These are phyloP conservation scores for Pseudogymnoascus sp. DNA, from an alignment of 2,329 filamentous ascomycete genomes.

Conservation along the genomic window DNA sequence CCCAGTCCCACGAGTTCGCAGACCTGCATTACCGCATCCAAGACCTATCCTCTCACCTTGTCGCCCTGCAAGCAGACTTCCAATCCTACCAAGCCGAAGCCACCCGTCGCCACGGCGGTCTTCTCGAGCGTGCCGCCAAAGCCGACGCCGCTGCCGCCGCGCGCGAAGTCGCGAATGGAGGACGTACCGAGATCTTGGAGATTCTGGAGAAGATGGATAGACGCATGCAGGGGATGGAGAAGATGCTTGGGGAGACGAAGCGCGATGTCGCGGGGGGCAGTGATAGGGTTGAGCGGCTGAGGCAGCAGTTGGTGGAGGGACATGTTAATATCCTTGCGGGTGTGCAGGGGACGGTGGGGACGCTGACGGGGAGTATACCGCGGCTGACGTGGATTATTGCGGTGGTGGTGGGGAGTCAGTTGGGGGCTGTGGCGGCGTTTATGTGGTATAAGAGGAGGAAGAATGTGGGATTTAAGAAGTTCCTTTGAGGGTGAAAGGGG, in stretches of 20 bases:
- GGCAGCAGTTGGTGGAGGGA: not conserved
- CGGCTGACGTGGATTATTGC: constrained; percentile 12
- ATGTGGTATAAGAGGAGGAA: constrained; percentile 27
- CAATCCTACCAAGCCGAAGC: constrained; percentile 43
- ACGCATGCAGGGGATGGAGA: constrained; percentile 9
- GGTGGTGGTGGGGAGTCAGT: constrained; percentile 24
- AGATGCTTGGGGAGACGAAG: not conserved
- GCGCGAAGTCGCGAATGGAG: constrained; percentile 5
- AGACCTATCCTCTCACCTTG: constrained; percentile 59
- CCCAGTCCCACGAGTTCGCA: constrained; percentile 57
- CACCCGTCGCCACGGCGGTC: constrained; percentile 29
- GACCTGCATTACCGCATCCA: constrained; percentile 83
- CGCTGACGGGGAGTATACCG: constrained; percentile 4
- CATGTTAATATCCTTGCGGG: constrained; percentile 10
- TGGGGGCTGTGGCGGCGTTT: constrained; percentile 21
- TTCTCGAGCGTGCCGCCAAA: constrained; percentile 11
- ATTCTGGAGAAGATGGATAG: constrained; percentile 9
- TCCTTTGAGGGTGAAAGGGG: constrained; percentile 18
- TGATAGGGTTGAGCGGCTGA: constrained; percentile 2
- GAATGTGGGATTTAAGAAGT: constrained; percentile 25
- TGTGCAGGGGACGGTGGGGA: not conserved
- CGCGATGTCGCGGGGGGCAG: not conserved
- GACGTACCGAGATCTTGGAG: constrained; percentile 9
- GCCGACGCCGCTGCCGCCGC: constrained; percentile 15
- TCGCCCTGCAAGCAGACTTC: constrained; percentile 51